Evolutionary conservation across 2,329 filamentous ascomycete genomes (phyloP), one percentile per base, ranked within the genome.

Genomic region (Aspergillus fumigatus): DNA sequence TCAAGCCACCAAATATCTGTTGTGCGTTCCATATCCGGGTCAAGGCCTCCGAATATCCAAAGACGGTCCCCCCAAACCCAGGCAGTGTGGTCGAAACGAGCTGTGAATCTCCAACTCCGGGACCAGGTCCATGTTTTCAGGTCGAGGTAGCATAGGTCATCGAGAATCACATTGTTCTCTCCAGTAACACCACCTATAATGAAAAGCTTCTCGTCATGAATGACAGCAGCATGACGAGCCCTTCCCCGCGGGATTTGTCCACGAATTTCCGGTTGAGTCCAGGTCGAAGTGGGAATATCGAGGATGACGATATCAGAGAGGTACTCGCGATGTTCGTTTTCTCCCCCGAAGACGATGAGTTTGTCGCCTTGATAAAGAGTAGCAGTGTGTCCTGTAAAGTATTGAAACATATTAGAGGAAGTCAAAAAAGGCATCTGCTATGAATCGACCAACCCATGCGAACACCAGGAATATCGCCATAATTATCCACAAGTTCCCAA

Each of bases 51-150:
- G 73, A 96, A 97, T 6, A 97, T 92, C 93, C 93, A 99, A 35
- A 99, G 87, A 47, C 91, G 86, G 60, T 94, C 92, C 54, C 88
- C 87, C 82, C 92, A 97, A 58, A 99, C 88, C 81, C 93, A 97
- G 52, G 90, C 92, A 17, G 91, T 92, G 71, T 99, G 94, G 67
- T 99, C 94, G 70, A 96, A 99, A 41, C 94, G 86, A 50, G 90
- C 88, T 26, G 97, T 92, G 70, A 99, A 99, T 59, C 88, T 89
- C 94, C 94, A 99, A 43, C 91, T 88, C 56, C 91, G 87, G 55
- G 93, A 97, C 94, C 94, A 99, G 0, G 92, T 96, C 81, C 91
- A 97, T 1, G 94, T 97, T 78, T 96, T 97, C 49, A 99, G 80
- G 70, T 99, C 94, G 50, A 99, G 83, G 69, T 96, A 99, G 77